Conservation (phyloP, 805 yeast species). For the Candida vaughaniae region DNA sequence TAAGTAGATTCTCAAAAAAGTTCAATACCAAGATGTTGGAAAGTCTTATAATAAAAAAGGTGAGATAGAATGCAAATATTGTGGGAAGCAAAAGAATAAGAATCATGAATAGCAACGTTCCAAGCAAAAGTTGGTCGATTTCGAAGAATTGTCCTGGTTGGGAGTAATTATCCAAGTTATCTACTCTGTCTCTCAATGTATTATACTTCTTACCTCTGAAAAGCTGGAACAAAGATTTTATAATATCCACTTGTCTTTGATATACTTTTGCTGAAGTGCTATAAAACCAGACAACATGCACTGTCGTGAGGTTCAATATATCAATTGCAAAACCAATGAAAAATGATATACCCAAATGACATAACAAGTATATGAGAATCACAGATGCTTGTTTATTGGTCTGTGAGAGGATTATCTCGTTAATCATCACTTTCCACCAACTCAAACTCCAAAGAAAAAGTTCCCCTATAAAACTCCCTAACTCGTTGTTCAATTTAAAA, state of each 20-base stretch:
- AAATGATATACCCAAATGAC: slow-evolving; percentile 62
- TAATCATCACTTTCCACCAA: slow-evolving; percentile 49
- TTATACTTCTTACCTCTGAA: slow-evolving; percentile 90
- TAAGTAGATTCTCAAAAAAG: slow-evolving; percentile 55
- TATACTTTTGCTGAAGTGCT: slow-evolving; percentile 76
- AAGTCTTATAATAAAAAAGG: slow-evolving; percentile 64
- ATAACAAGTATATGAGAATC: slow-evolving; percentile 17
- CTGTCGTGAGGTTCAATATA: slow-evolving; percentile 54
- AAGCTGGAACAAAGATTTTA: slow-evolving; percentile 74
- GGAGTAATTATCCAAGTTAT: slow-evolving; percentile 57
- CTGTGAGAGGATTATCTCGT: slow-evolving; percentile 1
- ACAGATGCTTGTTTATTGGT: neutral
- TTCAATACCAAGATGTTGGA: slow-evolving; percentile 49
- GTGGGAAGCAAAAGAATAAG: slow-evolving; percentile 82
- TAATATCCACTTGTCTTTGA: slow-evolving; percentile 65
- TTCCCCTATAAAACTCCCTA: slow-evolving; percentile 84
- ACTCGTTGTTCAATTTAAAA: slow-evolving; percentile 81
- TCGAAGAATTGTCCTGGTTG: slow-evolving; percentile 49
- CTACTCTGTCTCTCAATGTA: slow-evolving; percentile 80
- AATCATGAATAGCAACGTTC: slow-evolving; percentile 84
- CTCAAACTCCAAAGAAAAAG: slow-evolving; percentile 80
- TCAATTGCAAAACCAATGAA: slow-evolving; percentile 68
- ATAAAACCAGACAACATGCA: slow-evolving; percentile 77
- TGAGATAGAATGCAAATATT: slow-evolving; percentile 74
- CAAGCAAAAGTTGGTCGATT: slow-evolving; percentile 81